Percentiles rank a stretch among this genome's conserved stretches.
Conservation (phyloP, 352 stramenopile species). For the Phytophthora cactorum region DNA sequence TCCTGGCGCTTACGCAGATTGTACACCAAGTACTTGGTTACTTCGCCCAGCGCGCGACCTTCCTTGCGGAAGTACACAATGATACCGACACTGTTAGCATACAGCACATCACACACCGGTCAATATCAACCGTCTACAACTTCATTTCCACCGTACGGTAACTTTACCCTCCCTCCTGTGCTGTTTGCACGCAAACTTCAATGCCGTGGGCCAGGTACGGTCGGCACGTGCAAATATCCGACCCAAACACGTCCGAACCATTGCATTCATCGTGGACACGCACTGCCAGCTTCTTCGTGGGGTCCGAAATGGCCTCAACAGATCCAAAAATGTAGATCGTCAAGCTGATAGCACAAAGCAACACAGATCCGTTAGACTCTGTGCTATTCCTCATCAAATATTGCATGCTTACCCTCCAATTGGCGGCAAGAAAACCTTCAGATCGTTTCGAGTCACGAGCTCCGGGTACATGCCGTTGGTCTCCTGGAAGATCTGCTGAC, state of each 20-base stretch:
- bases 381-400: neutral
- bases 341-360: conserved; percentile 43
- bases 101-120: conserved; percentile 4
- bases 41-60: conserved; percentile 96
- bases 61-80: conserved; percentile 99
- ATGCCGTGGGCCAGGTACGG: conserved; percentile 99
- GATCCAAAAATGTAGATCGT: conserved; percentile 99
- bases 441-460: conserved; percentile 97
- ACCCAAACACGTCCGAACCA: conserved; percentile 97
- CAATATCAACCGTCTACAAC: neutral
- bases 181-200: conserved; percentile 98
- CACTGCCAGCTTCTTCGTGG: conserved; percentile 97
- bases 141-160: neutral
- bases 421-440: conserved; percentile 98
- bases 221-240: conserved; percentile 99
- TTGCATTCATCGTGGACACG: conserved; percentile 99
- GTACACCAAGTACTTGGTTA: conserved; percentile 99
- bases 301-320: conserved; percentile 96
- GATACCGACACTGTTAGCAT: conserved; percentile 83
- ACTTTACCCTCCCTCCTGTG: conserved; percentile 93
- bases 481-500: conserved; percentile 98
- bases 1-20: conserved; percentile 99
- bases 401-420: conserved; percentile 92
- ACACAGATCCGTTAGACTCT: conserved; percentile 11
- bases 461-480: conserved; percentile 99